Conservation (phyloP, 108 stramenopile species). For the Skeletonema potamos region DNA sequence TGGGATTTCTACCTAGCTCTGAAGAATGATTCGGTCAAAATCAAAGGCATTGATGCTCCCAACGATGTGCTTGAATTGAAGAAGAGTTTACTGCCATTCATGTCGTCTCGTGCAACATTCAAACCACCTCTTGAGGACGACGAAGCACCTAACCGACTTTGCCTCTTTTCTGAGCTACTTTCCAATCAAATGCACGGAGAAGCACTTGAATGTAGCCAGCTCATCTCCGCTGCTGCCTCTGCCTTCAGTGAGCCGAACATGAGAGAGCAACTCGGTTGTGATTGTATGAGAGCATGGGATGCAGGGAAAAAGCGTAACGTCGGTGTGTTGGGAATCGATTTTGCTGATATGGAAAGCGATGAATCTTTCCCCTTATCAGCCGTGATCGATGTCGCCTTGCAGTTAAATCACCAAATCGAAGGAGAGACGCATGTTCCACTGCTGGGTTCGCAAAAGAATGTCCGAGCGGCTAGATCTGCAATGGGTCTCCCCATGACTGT, state of each 20-base stretch:
- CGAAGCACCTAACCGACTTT: slow-evolving; percentile 5
- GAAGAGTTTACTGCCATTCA: slow-evolving; percentile 23
- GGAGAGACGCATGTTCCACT: slow-evolving; percentile 43
- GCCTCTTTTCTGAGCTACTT: slow-evolving; percentile 37
- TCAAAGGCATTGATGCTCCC: neutral
- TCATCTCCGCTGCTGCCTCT: slow-evolving; percentile 26
- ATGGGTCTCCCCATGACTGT: slow-evolving; percentile 20
- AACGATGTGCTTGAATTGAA: slow-evolving; percentile 10
- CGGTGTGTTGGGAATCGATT: slow-evolving; percentile 37
- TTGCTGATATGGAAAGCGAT: slow-evolving; percentile 10
- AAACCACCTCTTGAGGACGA: neutral
- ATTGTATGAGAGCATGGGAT: slow-evolving; percentile 25
- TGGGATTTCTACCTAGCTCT: slow-evolving; percentile 13
- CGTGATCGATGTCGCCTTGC: slow-evolving; percentile 19
- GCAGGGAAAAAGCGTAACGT: neutral
- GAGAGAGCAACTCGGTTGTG: slow-evolving; percentile 16
- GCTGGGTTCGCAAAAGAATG: neutral
- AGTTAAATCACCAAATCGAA: slow-evolving; percentile 29
- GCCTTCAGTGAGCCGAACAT: slow-evolving; percentile 31
- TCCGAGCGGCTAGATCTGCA: slow-evolving; percentile 18
- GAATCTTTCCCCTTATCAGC: slow-evolving; percentile 5
- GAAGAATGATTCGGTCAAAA: slow-evolving; percentile 1
- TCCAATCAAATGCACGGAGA: slow-evolving; percentile 30
- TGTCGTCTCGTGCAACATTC: slow-evolving; percentile 1
- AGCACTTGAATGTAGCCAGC: slow-evolving; percentile 22